phyloP scores from a whole-genome alignment of 2,329 filamentous ascomycete genomes.

The Phaeophleospora eucalypticola region DNA sequence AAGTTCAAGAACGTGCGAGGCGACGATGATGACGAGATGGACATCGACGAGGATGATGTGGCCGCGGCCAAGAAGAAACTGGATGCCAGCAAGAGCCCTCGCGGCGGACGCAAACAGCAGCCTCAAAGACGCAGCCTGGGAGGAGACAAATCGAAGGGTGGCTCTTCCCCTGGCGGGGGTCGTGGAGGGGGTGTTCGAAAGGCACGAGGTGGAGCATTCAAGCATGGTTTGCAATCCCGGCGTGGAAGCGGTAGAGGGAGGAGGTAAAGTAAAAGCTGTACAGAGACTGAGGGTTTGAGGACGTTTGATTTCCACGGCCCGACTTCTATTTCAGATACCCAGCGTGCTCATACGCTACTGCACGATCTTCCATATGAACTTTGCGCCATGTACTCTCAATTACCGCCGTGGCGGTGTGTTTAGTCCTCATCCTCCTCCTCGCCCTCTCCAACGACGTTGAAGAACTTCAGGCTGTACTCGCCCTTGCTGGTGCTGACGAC shows the following conservation, averaged over 20 bases:
- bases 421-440: constrained; percentile 98
- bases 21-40: constrained; percentile 43
- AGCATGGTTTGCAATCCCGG: constrained; percentile 20
- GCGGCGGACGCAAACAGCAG: constrained; percentile 17
- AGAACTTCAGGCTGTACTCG: constrained; percentile 99
- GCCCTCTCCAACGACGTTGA: constrained; percentile 99
- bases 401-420: too few relatives aligned
- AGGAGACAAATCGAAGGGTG: constrained; percentile 21
- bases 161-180: constrained; percentile 10
- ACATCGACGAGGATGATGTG: constrained; percentile 42
- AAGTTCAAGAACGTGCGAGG: constrained; percentile 54
- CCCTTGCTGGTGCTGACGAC: constrained; percentile 97
- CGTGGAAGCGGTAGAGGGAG: constrained; percentile 14
- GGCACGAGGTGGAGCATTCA: constrained; percentile 17
- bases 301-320: background rate
- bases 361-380: too few relatives aligned
- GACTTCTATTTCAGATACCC: constrained; percentile 1
- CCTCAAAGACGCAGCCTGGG: constrained; percentile 25
- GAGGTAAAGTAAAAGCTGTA: constrained; percentile 2
- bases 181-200: constrained; percentile 23
- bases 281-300: too few relatives aligned
- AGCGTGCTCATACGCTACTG: background rate
- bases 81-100: constrained; percentile 18
- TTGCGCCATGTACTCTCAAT: too few relatives aligned
- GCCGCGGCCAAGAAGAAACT: constrained; percentile 34